A percentile compares a stretch with the other conserved stretches of the same genome.
phyloP scores from a whole-genome alignment of 176 grass and related monocot genomes.

The Cenchrus americanus region DNA sequence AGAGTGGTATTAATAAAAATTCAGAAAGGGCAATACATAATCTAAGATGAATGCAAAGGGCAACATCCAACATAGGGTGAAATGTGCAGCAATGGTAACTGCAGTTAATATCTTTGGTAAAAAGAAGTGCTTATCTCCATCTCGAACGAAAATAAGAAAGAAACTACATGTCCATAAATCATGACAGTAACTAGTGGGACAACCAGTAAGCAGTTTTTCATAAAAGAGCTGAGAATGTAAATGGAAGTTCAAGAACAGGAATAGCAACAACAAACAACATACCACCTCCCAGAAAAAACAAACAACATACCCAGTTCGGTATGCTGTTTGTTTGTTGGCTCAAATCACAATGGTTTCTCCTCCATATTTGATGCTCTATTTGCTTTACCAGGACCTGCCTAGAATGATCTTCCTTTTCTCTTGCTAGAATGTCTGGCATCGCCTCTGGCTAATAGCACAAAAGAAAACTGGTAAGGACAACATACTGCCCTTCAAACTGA shows the following conservation, averaged over 20 bases:
- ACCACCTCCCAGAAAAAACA: background rate
- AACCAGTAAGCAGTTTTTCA: background rate
- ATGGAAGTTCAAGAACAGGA: background rate
- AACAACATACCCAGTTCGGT: background rate
- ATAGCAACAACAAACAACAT: background rate
- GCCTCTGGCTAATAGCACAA: background rate
- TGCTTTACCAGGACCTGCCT: background rate
- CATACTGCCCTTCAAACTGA: background rate
- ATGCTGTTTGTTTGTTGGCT: too few species aligned
- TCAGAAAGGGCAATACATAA: background rate
- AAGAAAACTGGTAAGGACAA: background rate
- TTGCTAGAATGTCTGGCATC: background rate
- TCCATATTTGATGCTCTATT: background rate
- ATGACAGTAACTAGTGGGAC: background rate
- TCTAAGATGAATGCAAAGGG: background rate
- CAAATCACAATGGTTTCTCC: background rate
- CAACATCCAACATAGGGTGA: background rate
- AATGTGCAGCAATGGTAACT: background rate
- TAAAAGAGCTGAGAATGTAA: background rate
- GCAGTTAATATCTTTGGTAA: background rate
- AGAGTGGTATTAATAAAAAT: background rate
- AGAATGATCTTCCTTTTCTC: background rate
- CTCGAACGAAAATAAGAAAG: slow-evolving; percentile 15
- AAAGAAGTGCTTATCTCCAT: background rate
- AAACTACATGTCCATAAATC: background rate